phyloP scores from a whole-genome alignment of 2,329 filamentous ascomycete genomes.

The Ilyonectria mors-panacis region DNA sequence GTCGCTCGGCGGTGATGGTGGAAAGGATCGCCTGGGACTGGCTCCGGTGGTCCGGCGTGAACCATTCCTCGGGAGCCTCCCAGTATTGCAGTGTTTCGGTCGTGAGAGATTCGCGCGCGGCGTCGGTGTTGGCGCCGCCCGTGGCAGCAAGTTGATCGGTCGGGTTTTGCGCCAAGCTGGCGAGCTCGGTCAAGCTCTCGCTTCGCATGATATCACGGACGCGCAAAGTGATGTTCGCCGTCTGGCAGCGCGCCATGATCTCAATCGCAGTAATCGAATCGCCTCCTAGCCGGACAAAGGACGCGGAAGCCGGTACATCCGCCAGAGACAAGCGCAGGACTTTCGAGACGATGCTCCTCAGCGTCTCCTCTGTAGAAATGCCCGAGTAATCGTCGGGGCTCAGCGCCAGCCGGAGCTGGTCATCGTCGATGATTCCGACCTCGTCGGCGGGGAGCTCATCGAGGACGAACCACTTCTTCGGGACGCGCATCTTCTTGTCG shows the following conservation, averaged over 20 bases:
- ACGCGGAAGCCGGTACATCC: constrained; percentile 15
- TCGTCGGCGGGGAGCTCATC: constrained; percentile 19
- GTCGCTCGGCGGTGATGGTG: not conserved
- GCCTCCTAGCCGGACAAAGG: constrained; percentile 53
- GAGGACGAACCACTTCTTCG: constrained; percentile 26
- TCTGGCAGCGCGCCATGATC: constrained; percentile 56
- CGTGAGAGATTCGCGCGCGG: constrained; percentile 9
- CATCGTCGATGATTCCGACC: constrained; percentile 10
- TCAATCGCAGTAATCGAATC: constrained; percentile 65
- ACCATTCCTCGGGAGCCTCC: constrained; percentile 21
- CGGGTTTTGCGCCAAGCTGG: constrained; percentile 10
- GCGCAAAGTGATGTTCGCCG: constrained; percentile 60
- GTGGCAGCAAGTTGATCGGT: constrained; percentile 8
- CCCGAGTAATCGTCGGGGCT: constrained; percentile 17
- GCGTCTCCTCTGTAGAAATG: constrained; percentile 23
- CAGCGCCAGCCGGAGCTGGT: constrained; percentile 19
- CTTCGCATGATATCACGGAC: constrained; percentile 25
- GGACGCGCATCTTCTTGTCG: constrained; percentile 25
- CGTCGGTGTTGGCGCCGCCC: constrained; percentile 3
- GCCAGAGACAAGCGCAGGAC: constrained; percentile 25
- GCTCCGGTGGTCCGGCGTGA: not conserved
- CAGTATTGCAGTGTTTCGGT: constrained; percentile 21
- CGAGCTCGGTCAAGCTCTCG: constrained; percentile 22
- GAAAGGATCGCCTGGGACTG: constrained; percentile 7
- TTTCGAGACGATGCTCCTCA: constrained; percentile 24